phyloP scores from a whole-genome alignment of 176 grass and related monocot species.

The Otatea glauca region DNA sequence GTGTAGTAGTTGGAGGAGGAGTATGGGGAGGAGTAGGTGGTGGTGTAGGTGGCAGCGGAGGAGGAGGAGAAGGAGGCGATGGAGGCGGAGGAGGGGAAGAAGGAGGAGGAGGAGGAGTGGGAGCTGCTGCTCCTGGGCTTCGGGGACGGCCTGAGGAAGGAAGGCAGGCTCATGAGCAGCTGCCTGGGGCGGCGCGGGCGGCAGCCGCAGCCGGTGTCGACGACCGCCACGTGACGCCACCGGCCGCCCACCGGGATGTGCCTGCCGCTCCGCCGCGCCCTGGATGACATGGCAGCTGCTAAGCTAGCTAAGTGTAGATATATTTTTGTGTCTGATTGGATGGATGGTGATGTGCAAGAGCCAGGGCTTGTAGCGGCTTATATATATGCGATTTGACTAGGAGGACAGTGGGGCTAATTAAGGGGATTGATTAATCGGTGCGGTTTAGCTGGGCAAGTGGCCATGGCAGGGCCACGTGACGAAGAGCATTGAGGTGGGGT shows the following conservation, averaged over 20 bases:
- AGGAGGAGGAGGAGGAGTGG: neutral
- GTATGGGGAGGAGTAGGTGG: conserved; percentile 43
- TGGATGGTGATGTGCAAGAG: no score
- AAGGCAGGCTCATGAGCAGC: conserved; percentile 48
- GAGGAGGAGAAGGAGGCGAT: conserved; percentile 30
- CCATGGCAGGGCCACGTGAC: no score
- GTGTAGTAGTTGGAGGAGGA: conserved; percentile 31
- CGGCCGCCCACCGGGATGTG: conserved; percentile 49
- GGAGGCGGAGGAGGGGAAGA: conserved; percentile 51
- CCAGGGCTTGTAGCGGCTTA: no score
- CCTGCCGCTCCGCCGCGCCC: conserved; percentile 27
- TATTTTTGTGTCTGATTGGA: no score
- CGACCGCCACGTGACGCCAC: conserved; percentile 50
- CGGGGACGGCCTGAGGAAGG: conserved; percentile 52
- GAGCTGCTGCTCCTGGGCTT: conserved; percentile 43
- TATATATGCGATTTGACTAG: no score
- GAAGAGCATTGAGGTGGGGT: no score
- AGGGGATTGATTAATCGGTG: no score
- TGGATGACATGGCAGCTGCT: conserved; percentile 29
- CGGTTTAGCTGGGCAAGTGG: no score
- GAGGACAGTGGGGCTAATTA: no score
- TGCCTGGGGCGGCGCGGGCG: conserved; percentile 41
- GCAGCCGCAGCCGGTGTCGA: conserved; percentile 59
- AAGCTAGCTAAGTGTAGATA: no score
- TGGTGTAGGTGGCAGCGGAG: conserved; percentile 30